Evolutionary conservation across 495 filamentous ascomycete genomes (phyloP).

Genomic region (Hypoxylon perforatum): DNA sequence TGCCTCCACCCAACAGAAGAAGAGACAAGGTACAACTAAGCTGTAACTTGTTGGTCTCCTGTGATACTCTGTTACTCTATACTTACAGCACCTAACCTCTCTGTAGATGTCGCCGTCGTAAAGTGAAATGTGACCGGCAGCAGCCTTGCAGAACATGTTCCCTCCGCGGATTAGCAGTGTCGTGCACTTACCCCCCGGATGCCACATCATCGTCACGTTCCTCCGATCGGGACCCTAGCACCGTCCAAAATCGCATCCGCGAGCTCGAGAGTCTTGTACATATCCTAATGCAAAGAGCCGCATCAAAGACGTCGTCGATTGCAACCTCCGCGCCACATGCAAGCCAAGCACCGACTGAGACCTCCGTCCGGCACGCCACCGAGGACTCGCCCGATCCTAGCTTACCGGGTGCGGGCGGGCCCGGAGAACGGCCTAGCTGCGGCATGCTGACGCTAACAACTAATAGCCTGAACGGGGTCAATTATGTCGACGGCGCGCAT

Average conservation of each 20-base stretch:
- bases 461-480: conserved; percentile 27
- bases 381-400: conserved; percentile 21
- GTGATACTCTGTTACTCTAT: background rate
- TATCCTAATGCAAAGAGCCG: conserved; percentile 38
- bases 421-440: conserved; percentile 17
- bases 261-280: conserved; percentile 46
- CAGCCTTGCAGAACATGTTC: conserved; percentile 48
- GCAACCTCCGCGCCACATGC: background rate
- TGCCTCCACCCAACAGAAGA: conserved; percentile 42
- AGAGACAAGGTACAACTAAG: conserved; percentile 51
- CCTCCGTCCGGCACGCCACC: background rate
- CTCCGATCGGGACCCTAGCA: conserved; percentile 27
- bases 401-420: conserved; percentile 1
- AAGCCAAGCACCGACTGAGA: conserved; percentile 1
- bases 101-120: background rate
- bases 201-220: conserved; percentile 16
- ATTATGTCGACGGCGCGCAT: conserved; percentile 46
- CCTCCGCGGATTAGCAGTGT: conserved; percentile 41
- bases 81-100: background rate
- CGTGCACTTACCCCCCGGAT: conserved; percentile 46
- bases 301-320: conserved; percentile 17
- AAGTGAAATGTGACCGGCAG: conserved; percentile 46
- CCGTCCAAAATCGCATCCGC: conserved; percentile 41
- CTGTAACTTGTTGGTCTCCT: conserved; percentile 39
- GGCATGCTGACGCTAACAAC: conserved; percentile 28